Evolutionary conservation across 2,329 filamentous ascomycete species (phyloP).

Genomic region (Ophiostoma perfectum): DNA sequence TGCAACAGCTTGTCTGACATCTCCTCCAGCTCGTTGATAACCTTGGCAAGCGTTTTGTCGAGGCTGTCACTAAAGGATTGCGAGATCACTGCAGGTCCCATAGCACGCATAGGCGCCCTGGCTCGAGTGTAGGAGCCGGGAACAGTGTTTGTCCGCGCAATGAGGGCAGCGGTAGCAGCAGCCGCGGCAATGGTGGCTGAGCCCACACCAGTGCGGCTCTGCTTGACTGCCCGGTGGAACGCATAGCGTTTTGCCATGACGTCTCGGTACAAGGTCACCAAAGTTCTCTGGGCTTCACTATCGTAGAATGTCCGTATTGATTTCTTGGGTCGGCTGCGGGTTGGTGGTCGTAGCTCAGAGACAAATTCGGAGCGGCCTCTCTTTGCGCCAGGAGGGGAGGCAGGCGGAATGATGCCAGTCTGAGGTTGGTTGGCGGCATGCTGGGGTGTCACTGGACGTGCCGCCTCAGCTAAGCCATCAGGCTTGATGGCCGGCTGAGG

Average conservation of each 20-base stretch:
- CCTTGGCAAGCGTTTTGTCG: conserved; percentile 22
- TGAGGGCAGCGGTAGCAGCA: conserved; percentile 12
- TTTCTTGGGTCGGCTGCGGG: conserved; percentile 20
- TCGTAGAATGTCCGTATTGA: conserved; percentile 21
- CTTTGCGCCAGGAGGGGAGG: conserved; percentile 22
- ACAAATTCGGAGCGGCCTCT: conserved; percentile 24
- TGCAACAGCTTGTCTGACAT: conserved; percentile 26
- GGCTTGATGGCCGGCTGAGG: neutral
- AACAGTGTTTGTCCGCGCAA: neutral
- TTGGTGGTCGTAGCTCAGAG: conserved; percentile 23
- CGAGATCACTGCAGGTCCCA: conserved; percentile 4
- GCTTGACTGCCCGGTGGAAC: conserved; percentile 25
- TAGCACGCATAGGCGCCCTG: neutral
- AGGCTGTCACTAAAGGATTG: conserved; percentile 19
- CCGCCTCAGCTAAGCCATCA: neutral
- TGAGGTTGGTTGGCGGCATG: neutral
- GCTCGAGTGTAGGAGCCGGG: conserved; percentile 1
- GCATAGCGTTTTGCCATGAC: conserved; percentile 24
- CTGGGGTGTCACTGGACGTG: neutral
- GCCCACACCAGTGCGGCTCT: neutral
- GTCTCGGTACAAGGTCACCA: conserved; percentile 22
- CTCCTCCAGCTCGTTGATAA: conserved; percentile 25
- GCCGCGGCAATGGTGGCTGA: conserved; percentile 9
- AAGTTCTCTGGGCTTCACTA: conserved; percentile 15
- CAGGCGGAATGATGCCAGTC: conserved; percentile 10